Percentiles rank a stretch among this genome's conserved stretches.
These are phyloP conservation scores for Pyricularia sp. DNA, from an alignment of 2,329 filamentous ascomycete species.

Conservation along the genomic window DNA sequence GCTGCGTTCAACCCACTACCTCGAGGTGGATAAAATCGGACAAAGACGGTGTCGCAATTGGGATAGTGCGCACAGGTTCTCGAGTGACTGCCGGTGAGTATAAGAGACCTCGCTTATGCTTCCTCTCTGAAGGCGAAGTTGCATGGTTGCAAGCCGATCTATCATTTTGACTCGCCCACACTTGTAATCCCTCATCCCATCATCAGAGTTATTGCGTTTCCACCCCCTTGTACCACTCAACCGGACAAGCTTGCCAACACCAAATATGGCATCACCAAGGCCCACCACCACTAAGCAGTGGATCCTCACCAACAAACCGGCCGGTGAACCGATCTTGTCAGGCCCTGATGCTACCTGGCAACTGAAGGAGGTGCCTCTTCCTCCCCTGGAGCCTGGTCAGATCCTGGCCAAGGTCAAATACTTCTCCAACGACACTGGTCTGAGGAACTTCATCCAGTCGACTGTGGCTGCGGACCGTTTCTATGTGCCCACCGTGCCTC, in stretches of 20 bases:
- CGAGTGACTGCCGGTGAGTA: not conserved
- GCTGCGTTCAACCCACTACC: not conserved
- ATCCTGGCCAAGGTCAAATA: constrained; percentile 15
- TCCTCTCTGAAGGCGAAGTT: not conserved
- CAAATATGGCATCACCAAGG: not conserved
- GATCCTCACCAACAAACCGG: constrained; percentile 17
- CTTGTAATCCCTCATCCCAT: not conserved
- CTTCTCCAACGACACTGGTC: constrained; percentile 21
- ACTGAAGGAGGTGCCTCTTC: constrained; percentile 15
- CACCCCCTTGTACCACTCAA: not conserved
- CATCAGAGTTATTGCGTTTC: not conserved
- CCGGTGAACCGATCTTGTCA: constrained; percentile 14
- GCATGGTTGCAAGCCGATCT: not conserved
- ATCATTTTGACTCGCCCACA: not conserved
- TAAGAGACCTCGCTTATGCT: not conserved
- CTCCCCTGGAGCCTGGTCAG: constrained; percentile 15
- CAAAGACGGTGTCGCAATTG: not conserved
- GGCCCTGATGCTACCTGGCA: constrained; percentile 19
- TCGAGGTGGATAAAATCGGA: not conserved
- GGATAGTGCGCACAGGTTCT: not conserved
- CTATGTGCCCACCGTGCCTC: constrained; percentile 16
- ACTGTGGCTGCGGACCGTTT: constrained; percentile 16
- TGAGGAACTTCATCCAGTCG: constrained; percentile 18
- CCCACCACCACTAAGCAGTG: constrained; percentile 17
- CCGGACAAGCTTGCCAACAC: not conserved